Evolutionary conservation across 305 asterid species (phyloP), one percentile per base, ranked within the genome.

Genomic region (Fraxinus velutina): DNA sequence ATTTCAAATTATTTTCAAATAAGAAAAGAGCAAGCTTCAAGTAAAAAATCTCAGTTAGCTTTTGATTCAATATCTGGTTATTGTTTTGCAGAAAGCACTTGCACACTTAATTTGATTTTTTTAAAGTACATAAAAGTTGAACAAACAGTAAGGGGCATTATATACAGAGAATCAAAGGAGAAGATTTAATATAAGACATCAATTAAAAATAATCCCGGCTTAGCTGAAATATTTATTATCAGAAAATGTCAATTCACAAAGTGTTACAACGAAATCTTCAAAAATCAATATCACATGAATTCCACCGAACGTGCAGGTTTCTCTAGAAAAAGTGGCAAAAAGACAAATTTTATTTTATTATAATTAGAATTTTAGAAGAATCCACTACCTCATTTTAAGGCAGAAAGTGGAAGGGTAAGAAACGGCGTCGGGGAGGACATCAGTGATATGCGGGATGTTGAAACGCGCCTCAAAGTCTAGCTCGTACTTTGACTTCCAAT

Each of bases 331-430:
- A 24, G 5, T 1, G 7, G 34, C 33, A 3, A 22, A 24, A 24
- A 24, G 33, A 12, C 17, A 10, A 22, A 17, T 24, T 24, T 9
- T 9, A 9, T 9, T 64, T 64, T 19, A 10, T 9, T 27, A 24
- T 64, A 64, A 64, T 24, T 64, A 33, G 73, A 70, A 13, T 12
- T 66, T 17, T 19, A 68, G n/a, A 42, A 5, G 15, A 30, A 33
- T 2, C 19, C 2, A 3, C 12, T 73, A 93, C 97, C 97, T 90
- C 97, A 92, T 93, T 71, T 82, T 87, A 73, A 90, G 96, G 79
- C 96, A 88, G 81, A 93, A 93, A 71, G 97, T 90, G 27, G 97
- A 93, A 55, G 96, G 97, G 77, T 88, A 89, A 4, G 90, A 86
- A 83, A 86, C 90, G 64, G 93, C 86, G 75, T 90, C 92, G 15